Conservation (phyloP, 257 asterid species). For the Dorcoceras hygrometricum region DNA sequence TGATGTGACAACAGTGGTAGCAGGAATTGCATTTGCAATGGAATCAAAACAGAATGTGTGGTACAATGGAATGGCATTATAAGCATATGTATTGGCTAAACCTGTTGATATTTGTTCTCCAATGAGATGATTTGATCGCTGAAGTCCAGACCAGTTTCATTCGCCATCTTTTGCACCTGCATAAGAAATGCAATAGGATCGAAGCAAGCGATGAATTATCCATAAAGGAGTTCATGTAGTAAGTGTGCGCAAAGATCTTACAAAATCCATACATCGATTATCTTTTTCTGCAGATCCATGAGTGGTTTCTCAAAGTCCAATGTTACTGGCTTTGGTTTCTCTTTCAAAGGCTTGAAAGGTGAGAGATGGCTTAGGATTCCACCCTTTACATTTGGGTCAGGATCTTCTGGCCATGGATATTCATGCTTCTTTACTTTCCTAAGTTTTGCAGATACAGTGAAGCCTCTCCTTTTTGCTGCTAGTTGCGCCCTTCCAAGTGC, state of each 20-base stretch:
- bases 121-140: slow-evolving; percentile 68
- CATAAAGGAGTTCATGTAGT: background rate
- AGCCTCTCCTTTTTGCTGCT: background rate
- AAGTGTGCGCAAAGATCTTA: background rate
- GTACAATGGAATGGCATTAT: background rate
- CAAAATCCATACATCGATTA: slow-evolving; percentile 56
- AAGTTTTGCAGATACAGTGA: slow-evolving; percentile 53
- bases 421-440: slow-evolving; percentile 72
- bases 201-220: slow-evolving; percentile 17
- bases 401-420: slow-evolving; percentile 81
- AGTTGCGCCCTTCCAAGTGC: background rate
- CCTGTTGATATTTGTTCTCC: slow-evolving; percentile 88
- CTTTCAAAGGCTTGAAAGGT: slow-evolving; percentile 86
- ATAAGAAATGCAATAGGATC: slow-evolving; percentile 20
- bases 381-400: slow-evolving; percentile 86
- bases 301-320: slow-evolving; percentile 93
- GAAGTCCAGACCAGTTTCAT: slow-evolving; percentile 89
- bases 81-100: slow-evolving; percentile 27
- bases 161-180: slow-evolving; percentile 90
- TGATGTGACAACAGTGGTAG: slow-evolving; percentile 4
- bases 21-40: slow-evolving; percentile 3
- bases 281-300: slow-evolving; percentile 70
- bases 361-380: slow-evolving; percentile 88
- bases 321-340: slow-evolving; percentile 87
- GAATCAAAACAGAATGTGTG: slow-evolving; percentile 13